Conservation (phyloP, 306 rosid genomes). For the Rosa chinensis region DNA sequence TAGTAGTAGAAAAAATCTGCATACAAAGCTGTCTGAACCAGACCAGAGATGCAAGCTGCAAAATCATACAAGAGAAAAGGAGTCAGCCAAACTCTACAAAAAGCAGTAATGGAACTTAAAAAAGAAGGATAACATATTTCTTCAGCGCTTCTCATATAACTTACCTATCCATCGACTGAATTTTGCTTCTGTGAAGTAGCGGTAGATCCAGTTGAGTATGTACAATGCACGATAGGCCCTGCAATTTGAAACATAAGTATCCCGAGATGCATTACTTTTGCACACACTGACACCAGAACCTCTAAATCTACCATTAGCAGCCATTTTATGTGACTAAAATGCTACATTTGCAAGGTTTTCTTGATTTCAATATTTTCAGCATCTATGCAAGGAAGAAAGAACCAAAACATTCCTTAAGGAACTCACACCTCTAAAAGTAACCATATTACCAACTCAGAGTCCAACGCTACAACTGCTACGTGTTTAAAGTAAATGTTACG, state of each 20-base stretch:
- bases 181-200: slow-evolving; percentile 70
- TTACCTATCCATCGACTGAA: slow-evolving; percentile 86
- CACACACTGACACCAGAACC: not conserved
- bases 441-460: not conserved
- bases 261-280: not conserved
- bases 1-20: slow-evolving; percentile 98
- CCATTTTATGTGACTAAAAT: not conserved
- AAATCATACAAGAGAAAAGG: slow-evolving; percentile 14
- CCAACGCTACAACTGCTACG: not conserved
- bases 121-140: slow-evolving; percentile 3
- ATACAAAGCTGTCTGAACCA: slow-evolving; percentile 90
- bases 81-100: slow-evolving; percentile 13
- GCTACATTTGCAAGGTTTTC: not conserved
- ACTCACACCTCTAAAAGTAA: not conserved
- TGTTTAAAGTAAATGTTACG: not conserved
- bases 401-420: not conserved
- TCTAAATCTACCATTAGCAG: not conserved
- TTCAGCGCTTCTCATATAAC: not conserved
- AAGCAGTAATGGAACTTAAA: not conserved
- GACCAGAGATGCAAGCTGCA: slow-evolving; percentile 78
- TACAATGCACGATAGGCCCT: slow-evolving; percentile 94
- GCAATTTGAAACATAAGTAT: slow-evolving; percentile 32
- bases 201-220: slow-evolving; percentile 98
- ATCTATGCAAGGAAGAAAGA: not conserved
- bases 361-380: not conserved